phyloP scores from a whole-genome alignment of 202 grass and related monocot genomes.

The Panicum virgatum region DNA sequence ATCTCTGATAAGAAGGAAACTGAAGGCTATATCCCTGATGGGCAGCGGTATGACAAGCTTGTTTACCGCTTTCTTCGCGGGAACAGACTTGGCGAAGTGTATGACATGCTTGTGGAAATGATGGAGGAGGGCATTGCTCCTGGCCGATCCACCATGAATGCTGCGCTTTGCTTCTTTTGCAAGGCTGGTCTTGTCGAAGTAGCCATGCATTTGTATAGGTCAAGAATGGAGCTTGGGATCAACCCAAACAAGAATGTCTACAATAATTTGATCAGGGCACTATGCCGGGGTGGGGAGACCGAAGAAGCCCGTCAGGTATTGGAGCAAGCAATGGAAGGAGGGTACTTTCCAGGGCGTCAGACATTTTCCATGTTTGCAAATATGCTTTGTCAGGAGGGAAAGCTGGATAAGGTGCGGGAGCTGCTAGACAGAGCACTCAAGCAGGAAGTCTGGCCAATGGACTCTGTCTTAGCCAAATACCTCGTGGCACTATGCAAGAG shows the following conservation, averaged over 20 bases:
- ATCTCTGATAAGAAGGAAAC: constrained; percentile 66
- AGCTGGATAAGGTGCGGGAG: constrained; percentile 70
- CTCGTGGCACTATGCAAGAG: constrained; percentile 75
- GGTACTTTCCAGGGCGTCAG: constrained; percentile 68
- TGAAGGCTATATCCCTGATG: constrained; percentile 75
- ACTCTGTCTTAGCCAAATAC: constrained; percentile 66
- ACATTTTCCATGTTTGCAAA: constrained; percentile 73
- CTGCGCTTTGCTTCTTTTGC: constrained; percentile 91
- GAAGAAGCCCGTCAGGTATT: constrained; percentile 65
- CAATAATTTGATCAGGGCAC: constrained; percentile 69
- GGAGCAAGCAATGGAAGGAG: constrained; percentile 69
- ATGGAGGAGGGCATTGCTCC: constrained; percentile 91
- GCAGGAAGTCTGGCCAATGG: constrained; percentile 53
- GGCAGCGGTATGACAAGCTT: constrained; percentile 53
- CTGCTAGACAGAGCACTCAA: constrained; percentile 76
- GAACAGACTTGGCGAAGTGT: constrained; percentile 65
- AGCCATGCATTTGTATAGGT: constrained; percentile 71
- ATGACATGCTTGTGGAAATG: constrained; percentile 89
- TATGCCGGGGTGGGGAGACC: constrained; percentile 61
- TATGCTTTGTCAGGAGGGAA: constrained; percentile 74
- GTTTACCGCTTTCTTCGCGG: constrained; percentile 54
- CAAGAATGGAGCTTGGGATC: constrained; percentile 72
- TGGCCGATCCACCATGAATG: constrained; percentile 66
- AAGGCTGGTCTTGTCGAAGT: constrained; percentile 95
- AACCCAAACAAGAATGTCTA: constrained; percentile 63